Evolutionary conservation across 2,329 filamentous ascomycete species (phyloP).

Genomic region (Rugonectria rugulosa): DNA sequence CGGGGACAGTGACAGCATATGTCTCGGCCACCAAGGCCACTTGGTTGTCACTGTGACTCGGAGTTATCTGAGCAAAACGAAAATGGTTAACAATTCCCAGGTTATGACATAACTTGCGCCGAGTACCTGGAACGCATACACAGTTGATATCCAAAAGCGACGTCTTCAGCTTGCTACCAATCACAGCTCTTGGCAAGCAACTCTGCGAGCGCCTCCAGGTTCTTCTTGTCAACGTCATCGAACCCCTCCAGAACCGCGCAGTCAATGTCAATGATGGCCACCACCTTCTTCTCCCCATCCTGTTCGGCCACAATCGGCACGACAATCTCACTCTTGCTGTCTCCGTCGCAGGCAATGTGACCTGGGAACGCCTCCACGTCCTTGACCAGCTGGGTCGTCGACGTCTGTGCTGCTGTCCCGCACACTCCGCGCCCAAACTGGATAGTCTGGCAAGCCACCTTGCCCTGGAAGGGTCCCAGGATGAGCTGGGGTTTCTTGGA

Average conservation of each 20-base stretch:
- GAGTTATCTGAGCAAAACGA: no score
- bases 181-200: constrained; percentile 69
- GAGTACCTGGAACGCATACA: no score
- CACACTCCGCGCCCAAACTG: constrained; percentile 78
- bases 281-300: constrained; percentile 54
- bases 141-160: no score
- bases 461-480: constrained; percentile 81
- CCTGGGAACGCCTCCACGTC: constrained; percentile 80
- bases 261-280: constrained; percentile 83
- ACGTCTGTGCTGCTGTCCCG: constrained; percentile 69
- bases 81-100: no score
- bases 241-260: constrained; percentile 74
- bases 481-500: constrained; percentile 64
- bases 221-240: constrained; percentile 69
- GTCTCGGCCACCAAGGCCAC: no score
- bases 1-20: not conserved
- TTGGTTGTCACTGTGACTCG: no score
- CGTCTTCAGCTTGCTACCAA: constrained; percentile 57
- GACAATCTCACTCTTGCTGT: constrained; percentile 81
- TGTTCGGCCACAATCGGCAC: constrained; percentile 68
- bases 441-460: constrained; percentile 82
- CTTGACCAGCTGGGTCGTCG: constrained; percentile 69
- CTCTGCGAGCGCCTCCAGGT: constrained; percentile 71
- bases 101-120: no score
- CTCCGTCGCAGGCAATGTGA: constrained; percentile 83